Conservation (phyloP, 352 stramenopile genomes). For the Stephanocyclus meneghinianus region DNA sequence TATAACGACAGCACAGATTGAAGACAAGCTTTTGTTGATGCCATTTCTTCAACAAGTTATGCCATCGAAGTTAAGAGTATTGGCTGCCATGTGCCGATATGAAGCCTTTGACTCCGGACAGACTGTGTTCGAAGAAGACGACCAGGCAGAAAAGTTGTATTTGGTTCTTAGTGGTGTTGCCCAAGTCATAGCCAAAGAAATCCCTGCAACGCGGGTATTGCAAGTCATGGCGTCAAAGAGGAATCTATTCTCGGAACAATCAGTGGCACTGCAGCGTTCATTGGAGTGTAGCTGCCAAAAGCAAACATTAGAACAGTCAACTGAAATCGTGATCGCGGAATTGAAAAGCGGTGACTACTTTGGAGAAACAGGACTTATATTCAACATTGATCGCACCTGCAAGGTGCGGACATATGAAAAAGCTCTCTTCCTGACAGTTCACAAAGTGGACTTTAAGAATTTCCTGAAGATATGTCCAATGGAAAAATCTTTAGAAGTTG, state of each 20-base stretch:
- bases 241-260: constrained; percentile 17
- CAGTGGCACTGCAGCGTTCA: constrained; percentile 32
- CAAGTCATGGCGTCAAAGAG: constrained; percentile 11
- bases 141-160: constrained; percentile 50
- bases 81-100: constrained; percentile 61
- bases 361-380: constrained; percentile 60
- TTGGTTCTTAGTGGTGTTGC: constrained; percentile 52
- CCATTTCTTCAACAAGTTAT: constrained; percentile 40
- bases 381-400: constrained; percentile 60
- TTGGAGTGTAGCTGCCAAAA: constrained; percentile 39
- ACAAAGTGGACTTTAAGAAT: constrained; percentile 60
- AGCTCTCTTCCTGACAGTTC: constrained; percentile 56
- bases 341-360: constrained; percentile 59
- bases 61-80: constrained; percentile 42
- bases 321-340: constrained; percentile 45
- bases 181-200: constrained; percentile 42
- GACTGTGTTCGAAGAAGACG: constrained; percentile 52
- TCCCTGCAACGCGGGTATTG: neutral
- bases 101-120: constrained; percentile 51
- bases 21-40: constrained; percentile 39
- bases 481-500: constrained; percentile 36
- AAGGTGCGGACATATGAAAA: constrained; percentile 49
- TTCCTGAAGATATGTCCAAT: constrained; percentile 58
- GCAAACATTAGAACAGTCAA: constrained; percentile 12
- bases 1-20: constrained; percentile 45